Base-by-base conservation (phyloP, 352 stramenopile genomes). In the Globisporangium spiculum region DNA sequence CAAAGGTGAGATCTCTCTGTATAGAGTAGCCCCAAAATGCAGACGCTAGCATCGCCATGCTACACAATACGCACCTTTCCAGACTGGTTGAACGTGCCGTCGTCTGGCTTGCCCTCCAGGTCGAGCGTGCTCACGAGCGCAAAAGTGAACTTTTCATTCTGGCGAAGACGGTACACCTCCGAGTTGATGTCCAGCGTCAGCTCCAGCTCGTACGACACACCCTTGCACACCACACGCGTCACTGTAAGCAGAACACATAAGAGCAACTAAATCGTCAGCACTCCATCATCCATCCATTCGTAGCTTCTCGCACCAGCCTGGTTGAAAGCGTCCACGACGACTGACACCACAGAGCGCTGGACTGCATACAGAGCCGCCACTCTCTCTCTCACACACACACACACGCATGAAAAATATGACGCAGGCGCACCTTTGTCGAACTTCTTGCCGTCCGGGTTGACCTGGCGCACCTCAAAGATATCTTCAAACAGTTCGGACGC, bases 381-480 rank as follows among this genome's bases (percentile, higher is more conserved):
- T 50, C 24, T 38, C 32, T 32, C 30, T 32, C 30, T 8, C 4
- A 32, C 30, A n/a, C 20, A 69, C 53, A 69, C 53, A 36, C 1
- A 30, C 36, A 3, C 38, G 38, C 36, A 44, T 44, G 36, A 44
- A 12, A 44, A 14, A 6, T 16, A 32, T 32, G 30, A 46, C 38
- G 9, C 20, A 9, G 14, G 69, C 77, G 67, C 67, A 95, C 89
- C 89, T 82, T 96, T 97, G 79, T 98, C 90, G 66, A 98, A 98
- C 80, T 99, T 99, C 86, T 99, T 99, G 38, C 97, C 97, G 65
- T 99, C 97, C 22, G 97, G 97, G 80, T 99, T 99, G 27, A 99
- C 71, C 68, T 97, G 84, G 52, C 90, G 97, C 67, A 99, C 95
- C 84, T 98, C 94, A 75, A 99, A 99, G 68, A 99, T 99, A 80